Evolutionary conservation across 768 basidiomycete genomes (phyloP).

Genomic region (Leucosporidium yakuticum): DNA sequence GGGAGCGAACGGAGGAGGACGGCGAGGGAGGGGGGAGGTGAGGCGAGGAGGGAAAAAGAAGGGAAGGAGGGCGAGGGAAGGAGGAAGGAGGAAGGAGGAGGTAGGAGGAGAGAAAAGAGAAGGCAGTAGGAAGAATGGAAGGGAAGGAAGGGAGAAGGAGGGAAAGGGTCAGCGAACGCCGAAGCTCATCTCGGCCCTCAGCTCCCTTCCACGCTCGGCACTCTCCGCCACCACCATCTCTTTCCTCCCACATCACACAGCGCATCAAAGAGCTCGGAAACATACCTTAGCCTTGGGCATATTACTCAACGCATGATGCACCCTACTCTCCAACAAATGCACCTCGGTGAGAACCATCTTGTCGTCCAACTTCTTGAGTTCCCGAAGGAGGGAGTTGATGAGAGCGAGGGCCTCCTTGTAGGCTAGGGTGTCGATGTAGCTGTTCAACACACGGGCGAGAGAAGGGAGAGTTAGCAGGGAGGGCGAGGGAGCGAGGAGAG

Average conservation of each 20-base stretch:
- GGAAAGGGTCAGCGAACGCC: too few relatives aligned
- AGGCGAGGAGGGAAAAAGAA: too few relatives aligned
- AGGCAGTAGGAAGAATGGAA: too few relatives aligned
- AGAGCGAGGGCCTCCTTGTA: constrained; percentile 71
- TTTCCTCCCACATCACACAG: not conserved
- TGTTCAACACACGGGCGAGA: constrained; percentile 20
- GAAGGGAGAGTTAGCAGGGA: not conserved
- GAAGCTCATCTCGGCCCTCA: not conserved
- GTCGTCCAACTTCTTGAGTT: constrained; percentile 88
- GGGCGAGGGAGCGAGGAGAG: not conserved
- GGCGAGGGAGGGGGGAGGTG: not conserved
- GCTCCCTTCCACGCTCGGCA: not conserved
- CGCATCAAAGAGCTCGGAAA: not conserved
- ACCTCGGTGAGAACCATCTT: constrained; percentile 98
- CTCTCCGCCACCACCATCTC: not conserved
- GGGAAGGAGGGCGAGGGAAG: too few relatives aligned
- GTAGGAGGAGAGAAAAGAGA: too few relatives aligned
- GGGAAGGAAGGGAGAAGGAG: too few relatives aligned
- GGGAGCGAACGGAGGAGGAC: not conserved
- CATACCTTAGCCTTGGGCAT: constrained; percentile 79
- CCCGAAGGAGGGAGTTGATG: constrained; percentile 80
- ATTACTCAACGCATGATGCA: constrained; percentile 84
- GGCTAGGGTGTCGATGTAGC: constrained; percentile 60
- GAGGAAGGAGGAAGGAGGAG: too few relatives aligned
- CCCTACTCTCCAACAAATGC: constrained; percentile 84